These are phyloP conservation scores for Elsinoe australis DNA, from an alignment of 2,329 filamentous ascomycete species.

Conservation along the genomic window DNA sequence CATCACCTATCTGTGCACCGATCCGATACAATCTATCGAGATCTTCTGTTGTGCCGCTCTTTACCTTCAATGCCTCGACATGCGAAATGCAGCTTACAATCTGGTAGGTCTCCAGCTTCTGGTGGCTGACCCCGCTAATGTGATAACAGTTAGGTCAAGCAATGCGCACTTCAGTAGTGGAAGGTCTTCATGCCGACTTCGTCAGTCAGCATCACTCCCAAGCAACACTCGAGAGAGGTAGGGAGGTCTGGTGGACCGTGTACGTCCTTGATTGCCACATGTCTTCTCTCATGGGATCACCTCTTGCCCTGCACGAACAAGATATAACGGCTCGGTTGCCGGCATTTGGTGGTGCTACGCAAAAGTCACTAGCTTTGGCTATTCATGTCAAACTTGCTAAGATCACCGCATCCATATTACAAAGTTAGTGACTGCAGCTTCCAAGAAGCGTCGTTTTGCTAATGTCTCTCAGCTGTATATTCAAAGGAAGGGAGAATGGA, in stretches of 20 bases:
- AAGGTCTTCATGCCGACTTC: slow-evolving; percentile 50
- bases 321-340: slow-evolving; percentile 45
- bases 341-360: slow-evolving; percentile 34
- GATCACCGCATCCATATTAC: slow-evolving; percentile 39
- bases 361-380: slow-evolving; percentile 35
- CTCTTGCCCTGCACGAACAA: slow-evolving; percentile 44
- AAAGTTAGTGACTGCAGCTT: slow-evolving; percentile 38
- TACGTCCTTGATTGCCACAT: slow-evolving; percentile 49
- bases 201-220: slow-evolving; percentile 37
- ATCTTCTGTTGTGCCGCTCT: slow-evolving; percentile 46
- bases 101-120: slow-evolving; percentile 31
- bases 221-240: slow-evolving; percentile 39
- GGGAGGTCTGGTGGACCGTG: slow-evolving; percentile 49
- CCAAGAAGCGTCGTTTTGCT: too few relatives aligned
- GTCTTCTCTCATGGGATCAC: slow-evolving; percentile 47
- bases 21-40: slow-evolving; percentile 43
- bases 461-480: slow-evolving; percentile 21
- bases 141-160: slow-evolving; percentile 46
- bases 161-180: slow-evolving; percentile 42
- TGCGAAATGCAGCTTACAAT: slow-evolving; percentile 40
- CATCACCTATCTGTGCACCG: slow-evolving; percentile 34
- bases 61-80: slow-evolving; percentile 47
- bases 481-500: slow-evolving; percentile 21
- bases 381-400: slow-evolving; percentile 43
- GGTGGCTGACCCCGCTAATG: neutral